phyloP scores from a whole-genome alignment of 2,329 filamentous ascomycete species.

The Cercospora zeae-maydis region DNA sequence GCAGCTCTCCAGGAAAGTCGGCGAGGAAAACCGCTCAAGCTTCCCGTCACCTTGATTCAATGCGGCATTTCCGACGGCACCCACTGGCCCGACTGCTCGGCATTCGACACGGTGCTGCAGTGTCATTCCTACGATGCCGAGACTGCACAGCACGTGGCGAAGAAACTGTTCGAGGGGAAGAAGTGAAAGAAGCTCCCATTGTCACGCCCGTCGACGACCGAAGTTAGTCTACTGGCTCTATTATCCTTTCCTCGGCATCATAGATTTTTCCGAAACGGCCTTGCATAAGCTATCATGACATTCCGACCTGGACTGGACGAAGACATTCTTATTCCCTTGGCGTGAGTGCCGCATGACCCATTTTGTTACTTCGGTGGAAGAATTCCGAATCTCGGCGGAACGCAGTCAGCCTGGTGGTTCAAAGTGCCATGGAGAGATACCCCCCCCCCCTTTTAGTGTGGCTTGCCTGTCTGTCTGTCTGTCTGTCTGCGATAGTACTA shows the following conservation, averaged over 20 bases:
- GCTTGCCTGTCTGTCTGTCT: background rate
- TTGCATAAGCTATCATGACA: too few species aligned
- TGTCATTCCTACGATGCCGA: conserved; percentile 18
- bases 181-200: conserved; percentile 3
- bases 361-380: too few species aligned
- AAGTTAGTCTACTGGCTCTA: too few species aligned
- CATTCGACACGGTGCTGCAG: conserved; percentile 21
- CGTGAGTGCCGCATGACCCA: too few species aligned
- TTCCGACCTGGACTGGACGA: too few species aligned
- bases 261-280: too few species aligned
- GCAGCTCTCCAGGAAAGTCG: conserved; percentile 14
- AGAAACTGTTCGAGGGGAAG: conserved; percentile 20
- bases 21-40: conserved; percentile 3
- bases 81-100: conserved; percentile 21
- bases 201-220: too few species aligned
- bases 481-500: too few species aligned
- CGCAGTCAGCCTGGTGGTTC: background rate
- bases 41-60: conserved; percentile 20
- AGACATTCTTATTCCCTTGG: too few species aligned
- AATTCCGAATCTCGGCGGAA: background rate
- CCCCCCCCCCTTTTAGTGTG: background rate
- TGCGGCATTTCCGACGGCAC: conserved; percentile 20
- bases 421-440: background rate
- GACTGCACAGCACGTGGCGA: conserved; percentile 21
- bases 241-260: too few species aligned